A percentile compares a stretch with the other conserved stretches of the same genome.
Evolutionary conservation across 2,329 filamentous ascomycete genomes (phyloP).

Genomic region (Fusarium sp.): DNA sequence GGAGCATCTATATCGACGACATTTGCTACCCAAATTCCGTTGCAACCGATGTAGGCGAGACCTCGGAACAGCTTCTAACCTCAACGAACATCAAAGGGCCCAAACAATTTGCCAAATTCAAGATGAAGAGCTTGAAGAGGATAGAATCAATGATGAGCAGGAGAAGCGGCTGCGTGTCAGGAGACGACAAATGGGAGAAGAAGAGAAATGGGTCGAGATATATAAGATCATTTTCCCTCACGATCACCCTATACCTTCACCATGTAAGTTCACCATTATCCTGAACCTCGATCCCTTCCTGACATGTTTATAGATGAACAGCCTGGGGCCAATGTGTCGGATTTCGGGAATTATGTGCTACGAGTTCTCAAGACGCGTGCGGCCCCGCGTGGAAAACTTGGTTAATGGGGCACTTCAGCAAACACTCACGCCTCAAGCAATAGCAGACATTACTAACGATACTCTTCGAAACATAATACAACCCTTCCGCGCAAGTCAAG

Average conservation of each 20-base stretch:
- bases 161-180: background rate
- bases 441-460: background rate
- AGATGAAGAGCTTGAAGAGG: background rate
- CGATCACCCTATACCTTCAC: background rate
- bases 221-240: conserved; percentile 14
- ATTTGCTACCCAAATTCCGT: background rate
- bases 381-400: background rate
- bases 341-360: background rate
- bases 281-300: background rate
- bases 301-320: background rate
- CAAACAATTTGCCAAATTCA: background rate
- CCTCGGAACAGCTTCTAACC: background rate
- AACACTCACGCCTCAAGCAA: background rate
- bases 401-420: background rate
- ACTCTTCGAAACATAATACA: background rate
- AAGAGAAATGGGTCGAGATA: conserved; percentile 6
- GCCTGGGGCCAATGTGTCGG: fast-evolving
- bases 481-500: background rate
- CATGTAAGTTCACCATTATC: background rate
- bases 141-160: background rate
- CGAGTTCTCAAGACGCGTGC: conserved; percentile 1
- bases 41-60: conserved; percentile 15
- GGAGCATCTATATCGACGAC: conserved; percentile 10
- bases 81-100: background rate
- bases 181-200: background rate